Evolutionary conservation across 495 filamentous ascomycete species (phyloP), one percentile per base, ranked within the genome.

Genomic region (Neurospora sp.): DNA sequence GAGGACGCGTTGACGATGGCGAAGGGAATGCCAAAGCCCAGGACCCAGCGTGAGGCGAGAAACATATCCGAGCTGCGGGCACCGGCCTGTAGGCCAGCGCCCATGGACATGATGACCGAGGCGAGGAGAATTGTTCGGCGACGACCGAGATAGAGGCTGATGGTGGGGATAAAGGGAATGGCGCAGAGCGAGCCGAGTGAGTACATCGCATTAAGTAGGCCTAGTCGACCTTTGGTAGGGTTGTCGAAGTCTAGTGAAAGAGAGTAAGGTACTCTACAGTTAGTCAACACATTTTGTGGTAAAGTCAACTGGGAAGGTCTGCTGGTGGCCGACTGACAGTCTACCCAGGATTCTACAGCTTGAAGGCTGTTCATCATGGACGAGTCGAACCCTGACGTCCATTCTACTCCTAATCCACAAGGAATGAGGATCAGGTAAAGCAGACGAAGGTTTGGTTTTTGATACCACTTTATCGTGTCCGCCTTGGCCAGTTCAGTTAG

Each of bases 361-460:
- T 91, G 87, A 11, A 91, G 80, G 5, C 86, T 85, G 76, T 90
- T 91, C 82, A 90, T 89, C 79, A 91, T 88, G 73, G 87, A 87
- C 18, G 86, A 88, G 77, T 90, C 88, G 74, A 90, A 91, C 5
- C 89, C 88, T 20, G 88, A 90, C 0, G 89, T 92, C 82, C 89
- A 88, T 77, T 91, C 89, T 68, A 90, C 87, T 5, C 90, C 90
- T 79, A 91, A 86, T 71, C 84, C 88, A 0, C 88, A 86, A 5
- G 89, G 89, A 74, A 91, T 85, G 74, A 92, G 82, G 41, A 91
- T 75, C n/a, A 89, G 76, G 76, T 92, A 92, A 41, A 92, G 81
- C 46, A 76, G 72, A 71, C 89, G 82, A 40, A 92, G 81, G 78
- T 92, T 90, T 0, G 82, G 85, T 77, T 92, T 92, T 73, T 83